Percentiles rank a stretch among this genome's conserved stretches.
These are phyloP conservation scores for Suhomyces maxii DNA, from an alignment of 1,139 yeast species.

Conservation along the genomic window DNA sequence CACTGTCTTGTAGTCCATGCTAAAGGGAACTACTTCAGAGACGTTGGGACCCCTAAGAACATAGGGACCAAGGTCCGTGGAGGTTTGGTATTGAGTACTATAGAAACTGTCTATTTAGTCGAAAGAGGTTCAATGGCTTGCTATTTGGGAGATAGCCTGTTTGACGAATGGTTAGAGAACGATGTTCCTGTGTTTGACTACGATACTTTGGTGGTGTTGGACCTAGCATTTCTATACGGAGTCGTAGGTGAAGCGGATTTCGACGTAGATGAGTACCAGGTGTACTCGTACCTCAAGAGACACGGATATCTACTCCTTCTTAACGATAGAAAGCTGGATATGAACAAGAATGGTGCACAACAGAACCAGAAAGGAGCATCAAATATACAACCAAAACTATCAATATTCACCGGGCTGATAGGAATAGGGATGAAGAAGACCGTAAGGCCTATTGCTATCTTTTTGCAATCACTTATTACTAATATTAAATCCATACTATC, in stretches of 20 bases:
- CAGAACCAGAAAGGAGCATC: not conserved
- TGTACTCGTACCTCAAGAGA: constrained; percentile 74
- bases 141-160: constrained; percentile 29
- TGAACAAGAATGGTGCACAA: not conserved
- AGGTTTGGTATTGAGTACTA: constrained; percentile 51
- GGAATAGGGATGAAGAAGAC: not conserved
- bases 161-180: constrained; percentile 13
- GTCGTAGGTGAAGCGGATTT: constrained; percentile 37
- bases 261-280: constrained; percentile 58
- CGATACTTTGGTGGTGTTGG: constrained; percentile 41
- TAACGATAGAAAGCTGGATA: constrained; percentile 7
- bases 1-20: constrained; percentile 56
- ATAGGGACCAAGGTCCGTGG: constrained; percentile 20
- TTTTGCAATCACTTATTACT: not conserved
- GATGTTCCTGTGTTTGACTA: constrained; percentile 23
- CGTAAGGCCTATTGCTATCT: not conserved
- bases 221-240: constrained; percentile 67
- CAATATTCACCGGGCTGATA: not conserved
- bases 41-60: constrained; percentile 60
- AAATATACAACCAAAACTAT: not conserved
- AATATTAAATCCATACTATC: not conserved
- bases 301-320: constrained; percentile 68
- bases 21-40: constrained; percentile 71
- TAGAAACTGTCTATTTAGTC: constrained; percentile 74
- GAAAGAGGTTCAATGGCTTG: constrained; percentile 82